Evolutionary conservation across 176 grass and related monocot species (phyloP).

Genomic region (Aegilops tauschii): DNA sequence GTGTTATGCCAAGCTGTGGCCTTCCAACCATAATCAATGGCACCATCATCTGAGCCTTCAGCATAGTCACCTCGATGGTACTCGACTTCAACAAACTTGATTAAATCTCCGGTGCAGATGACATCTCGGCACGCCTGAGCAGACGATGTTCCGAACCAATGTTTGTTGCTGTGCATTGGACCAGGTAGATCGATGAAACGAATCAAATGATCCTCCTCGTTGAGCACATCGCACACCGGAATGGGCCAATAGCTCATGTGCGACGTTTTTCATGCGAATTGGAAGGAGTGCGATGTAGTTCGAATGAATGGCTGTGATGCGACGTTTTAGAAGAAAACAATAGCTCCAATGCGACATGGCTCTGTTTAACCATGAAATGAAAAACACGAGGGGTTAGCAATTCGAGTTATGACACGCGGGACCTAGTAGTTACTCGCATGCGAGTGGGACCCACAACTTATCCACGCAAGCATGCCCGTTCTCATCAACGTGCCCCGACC

Average conservation of each 20-base stretch:
- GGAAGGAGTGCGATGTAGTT: too few species aligned
- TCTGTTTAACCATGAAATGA: too few species aligned
- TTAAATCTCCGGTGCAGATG: neutral
- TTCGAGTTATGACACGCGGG: too few species aligned
- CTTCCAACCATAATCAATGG: neutral
- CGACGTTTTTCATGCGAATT: too few species aligned
- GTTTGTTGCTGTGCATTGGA: neutral
- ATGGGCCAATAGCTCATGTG: neutral
- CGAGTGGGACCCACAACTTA: too few species aligned
- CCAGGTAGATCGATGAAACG: neutral
- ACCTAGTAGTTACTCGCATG: too few species aligned
- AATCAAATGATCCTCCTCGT: neutral
- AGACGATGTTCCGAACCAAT: neutral
- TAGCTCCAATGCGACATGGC: too few species aligned
- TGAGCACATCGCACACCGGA: neutral
- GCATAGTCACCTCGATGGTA: neutral
- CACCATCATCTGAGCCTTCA: neutral
- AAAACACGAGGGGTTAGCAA: too few species aligned
- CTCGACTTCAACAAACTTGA: neutral
- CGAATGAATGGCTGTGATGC: too few species aligned
- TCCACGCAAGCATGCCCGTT: too few species aligned
- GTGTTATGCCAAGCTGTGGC: neutral
- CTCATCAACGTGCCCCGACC: too few species aligned
- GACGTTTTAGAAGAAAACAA: too few species aligned
- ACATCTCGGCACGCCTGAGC: neutral